Percentiles rank a stretch among this genome's conserved stretches.
Evolutionary conservation across 768 basidiomycete species (phyloP).

Genomic region (Termitomyces sp.): DNA sequence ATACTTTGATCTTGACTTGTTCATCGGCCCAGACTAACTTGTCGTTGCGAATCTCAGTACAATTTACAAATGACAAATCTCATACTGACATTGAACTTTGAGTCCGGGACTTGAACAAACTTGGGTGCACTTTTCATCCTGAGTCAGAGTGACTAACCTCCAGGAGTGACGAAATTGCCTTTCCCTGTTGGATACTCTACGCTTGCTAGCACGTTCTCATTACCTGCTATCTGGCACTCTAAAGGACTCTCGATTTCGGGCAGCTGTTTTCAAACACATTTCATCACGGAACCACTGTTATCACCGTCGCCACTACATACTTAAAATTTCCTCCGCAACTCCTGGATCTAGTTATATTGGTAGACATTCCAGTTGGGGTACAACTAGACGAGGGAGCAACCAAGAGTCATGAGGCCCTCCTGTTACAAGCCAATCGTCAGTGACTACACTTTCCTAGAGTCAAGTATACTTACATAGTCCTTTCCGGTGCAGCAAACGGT

Average conservation of each 20-base stretch:
- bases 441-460: background rate
- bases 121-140: no score
- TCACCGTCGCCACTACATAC: background rate
- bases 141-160: no score
- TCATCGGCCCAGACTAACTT: no score
- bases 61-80: no score
- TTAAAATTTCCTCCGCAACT: background rate
- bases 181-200: no score
- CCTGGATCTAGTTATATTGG: background rate
- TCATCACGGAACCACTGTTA: background rate
- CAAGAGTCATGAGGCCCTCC: slow-evolving; percentile 15
- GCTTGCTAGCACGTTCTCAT: background rate
- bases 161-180: no score
- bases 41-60: no score
- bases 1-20: no score
- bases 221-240: background rate
- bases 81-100: no score
- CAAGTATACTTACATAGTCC: slow-evolving; percentile 14
- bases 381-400: slow-evolving; percentile 17
- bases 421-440: slow-evolving; percentile 1
- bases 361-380: background rate
- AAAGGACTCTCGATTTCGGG: background rate
- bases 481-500: slow-evolving; percentile 19
- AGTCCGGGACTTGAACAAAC: no score
- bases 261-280: background rate